phyloP scores from a whole-genome alignment of 192 early-diverging fungal species.

The Coemansia sp. region DNA sequence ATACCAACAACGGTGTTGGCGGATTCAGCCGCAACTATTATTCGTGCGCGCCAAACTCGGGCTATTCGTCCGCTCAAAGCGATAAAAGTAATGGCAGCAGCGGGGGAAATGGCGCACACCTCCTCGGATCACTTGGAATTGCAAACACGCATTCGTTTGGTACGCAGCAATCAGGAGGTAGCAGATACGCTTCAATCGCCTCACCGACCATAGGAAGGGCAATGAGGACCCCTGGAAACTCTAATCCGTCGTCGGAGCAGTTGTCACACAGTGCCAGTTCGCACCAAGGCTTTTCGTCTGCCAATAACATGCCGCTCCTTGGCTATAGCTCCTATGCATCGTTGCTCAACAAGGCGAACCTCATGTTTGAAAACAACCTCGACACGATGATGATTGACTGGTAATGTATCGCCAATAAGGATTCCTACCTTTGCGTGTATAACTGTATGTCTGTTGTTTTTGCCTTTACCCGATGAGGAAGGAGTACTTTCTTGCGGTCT shows the following conservation, averaged over 20 bases:
- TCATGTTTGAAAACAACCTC: slow-evolving; percentile 70
- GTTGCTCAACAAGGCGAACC: slow-evolving; percentile 72
- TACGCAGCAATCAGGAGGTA: not conserved
- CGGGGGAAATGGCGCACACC: slow-evolving; percentile 3
- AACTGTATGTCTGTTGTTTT: not conserved
- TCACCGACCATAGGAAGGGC: not conserved
- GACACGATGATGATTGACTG: slow-evolving; percentile 71
- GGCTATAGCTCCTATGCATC: slow-evolving; percentile 62
- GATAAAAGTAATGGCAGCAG: slow-evolving; percentile 1
- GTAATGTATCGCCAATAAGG: slow-evolving; percentile 29
- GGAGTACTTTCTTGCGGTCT: not conserved
- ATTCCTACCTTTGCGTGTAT: not conserved
- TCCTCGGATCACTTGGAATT: slow-evolving; percentile 14
- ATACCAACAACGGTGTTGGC: not conserved
- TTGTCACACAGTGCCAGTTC: slow-evolving; percentile 12
- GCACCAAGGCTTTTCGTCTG: slow-evolving; percentile 20
- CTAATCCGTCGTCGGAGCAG: not conserved
- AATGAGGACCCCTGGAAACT: not conserved
- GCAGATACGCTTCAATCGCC: not conserved
- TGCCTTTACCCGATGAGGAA: not conserved
- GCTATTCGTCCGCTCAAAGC: not conserved
- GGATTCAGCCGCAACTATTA: slow-evolving; percentile 4
- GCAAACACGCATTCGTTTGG: slow-evolving; percentile 7
- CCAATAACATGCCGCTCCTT: slow-evolving; percentile 27
- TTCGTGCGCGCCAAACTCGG: not conserved